phyloP scores from a whole-genome alignment of 164 flowering plant genomes.

The Dillenia turbinata region DNA sequence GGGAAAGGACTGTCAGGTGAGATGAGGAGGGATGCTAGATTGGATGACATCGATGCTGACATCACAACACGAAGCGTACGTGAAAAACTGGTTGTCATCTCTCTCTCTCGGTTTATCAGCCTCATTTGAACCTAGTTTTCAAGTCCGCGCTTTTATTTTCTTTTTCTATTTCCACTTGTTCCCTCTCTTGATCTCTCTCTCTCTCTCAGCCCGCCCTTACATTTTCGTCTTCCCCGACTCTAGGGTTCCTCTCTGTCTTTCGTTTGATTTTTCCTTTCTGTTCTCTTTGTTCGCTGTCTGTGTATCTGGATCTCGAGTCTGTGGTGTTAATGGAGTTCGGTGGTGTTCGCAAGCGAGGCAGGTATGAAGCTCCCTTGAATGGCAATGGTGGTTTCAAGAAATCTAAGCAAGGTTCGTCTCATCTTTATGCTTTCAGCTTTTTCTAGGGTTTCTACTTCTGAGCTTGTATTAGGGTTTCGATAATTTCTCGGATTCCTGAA shows the following conservation, averaged over 20 bases:
- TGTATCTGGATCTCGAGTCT: slow-evolving; percentile 1
- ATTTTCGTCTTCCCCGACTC: background rate
- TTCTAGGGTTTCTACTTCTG: background rate
- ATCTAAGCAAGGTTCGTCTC: slow-evolving; percentile 19
- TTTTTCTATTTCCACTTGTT: background rate
- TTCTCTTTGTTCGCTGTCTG: background rate
- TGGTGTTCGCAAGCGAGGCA: slow-evolving; percentile 30
- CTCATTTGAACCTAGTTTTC: slow-evolving; percentile 12
- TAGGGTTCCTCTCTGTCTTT: background rate
- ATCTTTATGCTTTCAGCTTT: background rate
- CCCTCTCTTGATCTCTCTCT: background rate
- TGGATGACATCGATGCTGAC: no score
- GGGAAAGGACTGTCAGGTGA: no score
- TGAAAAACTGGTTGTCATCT: no score
- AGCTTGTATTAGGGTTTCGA: background rate
- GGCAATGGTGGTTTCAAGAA: slow-evolving; percentile 32
- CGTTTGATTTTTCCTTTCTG: background rate
- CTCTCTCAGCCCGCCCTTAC: background rate
- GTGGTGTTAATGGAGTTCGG: slow-evolving; percentile 15
- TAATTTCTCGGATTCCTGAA: no score
- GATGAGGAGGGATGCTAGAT: no score
- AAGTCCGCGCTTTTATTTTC: slow-evolving; percentile 1
- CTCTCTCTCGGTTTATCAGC: background rate
- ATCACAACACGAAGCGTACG: no score
- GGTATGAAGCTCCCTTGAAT: slow-evolving; percentile 20